These are phyloP conservation scores for Climacium dendroides DNA, from an alignment of 225 moss, liverwort and hornwort genomes.

Conservation along the genomic window DNA sequence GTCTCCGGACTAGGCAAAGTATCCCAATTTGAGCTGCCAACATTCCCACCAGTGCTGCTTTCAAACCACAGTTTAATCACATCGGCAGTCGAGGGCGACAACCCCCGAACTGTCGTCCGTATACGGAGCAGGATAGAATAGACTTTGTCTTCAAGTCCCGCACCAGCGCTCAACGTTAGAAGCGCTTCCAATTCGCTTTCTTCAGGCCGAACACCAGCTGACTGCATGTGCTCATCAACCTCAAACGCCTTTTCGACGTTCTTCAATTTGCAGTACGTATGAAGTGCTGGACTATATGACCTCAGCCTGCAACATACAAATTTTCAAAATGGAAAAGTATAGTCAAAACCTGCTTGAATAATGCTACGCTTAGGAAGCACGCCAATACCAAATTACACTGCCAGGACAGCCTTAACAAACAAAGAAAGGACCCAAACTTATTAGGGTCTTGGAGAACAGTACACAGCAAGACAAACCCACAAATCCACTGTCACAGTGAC, in stretches of 20 bases:
- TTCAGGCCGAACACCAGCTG: slow-evolving; percentile 68
- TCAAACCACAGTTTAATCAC: slow-evolving; percentile 66
- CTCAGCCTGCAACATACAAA: slow-evolving; percentile 33
- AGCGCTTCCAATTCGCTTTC: slow-evolving; percentile 76
- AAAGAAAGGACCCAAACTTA: not conserved
- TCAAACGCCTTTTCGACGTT: slow-evolving; percentile 73
- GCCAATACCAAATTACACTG: not conserved
- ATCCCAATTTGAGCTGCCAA: slow-evolving; percentile 32
- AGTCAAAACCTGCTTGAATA: not conserved
- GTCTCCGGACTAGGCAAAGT: slow-evolving; percentile 18
- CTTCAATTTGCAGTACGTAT: slow-evolving; percentile 69
- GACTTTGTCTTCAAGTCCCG: slow-evolving; percentile 62
- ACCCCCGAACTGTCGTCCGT: slow-evolving; percentile 47
- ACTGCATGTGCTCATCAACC: slow-evolving; percentile 80
- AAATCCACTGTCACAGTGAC: not conserved
- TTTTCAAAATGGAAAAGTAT: not conserved
- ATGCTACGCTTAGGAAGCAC: not conserved
- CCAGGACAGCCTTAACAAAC: not conserved
- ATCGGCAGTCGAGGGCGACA: slow-evolving; percentile 41
- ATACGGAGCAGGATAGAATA: slow-evolving; percentile 74
- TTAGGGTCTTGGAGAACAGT: not conserved
- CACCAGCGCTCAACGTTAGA: slow-evolving; percentile 48
- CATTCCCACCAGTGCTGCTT: slow-evolving; percentile 24
- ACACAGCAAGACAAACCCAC: not conserved
- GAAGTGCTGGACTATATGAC: slow-evolving; percentile 83